A percentile compares a stretch with the other conserved stretches of the same genome.
These are phyloP conservation scores for Neoboletus magnificus DNA, from an alignment of 768 basidiomycete genomes.

Conservation along the genomic window DNA sequence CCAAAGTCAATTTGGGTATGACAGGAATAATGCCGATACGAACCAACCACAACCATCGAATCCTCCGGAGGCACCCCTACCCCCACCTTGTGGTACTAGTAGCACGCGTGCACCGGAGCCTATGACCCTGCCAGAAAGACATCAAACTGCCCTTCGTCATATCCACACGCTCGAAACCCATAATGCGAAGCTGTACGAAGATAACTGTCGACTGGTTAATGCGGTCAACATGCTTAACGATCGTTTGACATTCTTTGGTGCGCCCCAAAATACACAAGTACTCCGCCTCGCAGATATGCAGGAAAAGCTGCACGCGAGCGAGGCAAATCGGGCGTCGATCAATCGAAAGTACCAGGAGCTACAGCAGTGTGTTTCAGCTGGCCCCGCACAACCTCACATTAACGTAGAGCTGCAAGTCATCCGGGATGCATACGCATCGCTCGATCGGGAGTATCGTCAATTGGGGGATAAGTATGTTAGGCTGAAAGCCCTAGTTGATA, in stretches of 20 bases:
- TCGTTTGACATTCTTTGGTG: slow-evolving; percentile 21
- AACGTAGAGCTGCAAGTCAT: slow-evolving; percentile 15
- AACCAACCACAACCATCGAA: neutral
- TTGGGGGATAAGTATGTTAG: slow-evolving; percentile 22
- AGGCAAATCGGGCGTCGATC: slow-evolving; percentile 15
- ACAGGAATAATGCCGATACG: slow-evolving; percentile 2
- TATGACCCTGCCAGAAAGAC: slow-evolving; percentile 34
- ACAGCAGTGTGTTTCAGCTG: slow-evolving; percentile 10
- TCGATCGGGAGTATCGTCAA: slow-evolving; percentile 20
- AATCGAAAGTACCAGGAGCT: slow-evolving; percentile 27
- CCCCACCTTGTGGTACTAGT: neutral
- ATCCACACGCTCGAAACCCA: slow-evolving; percentile 30
- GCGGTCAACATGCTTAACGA: slow-evolving; percentile 31
- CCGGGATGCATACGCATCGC: slow-evolving; percentile 18
- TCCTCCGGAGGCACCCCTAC: slow-evolving; percentile 2
- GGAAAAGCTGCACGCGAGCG: slow-evolving; percentile 25
- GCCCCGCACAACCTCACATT: slow-evolving; percentile 17
- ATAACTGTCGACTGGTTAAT: slow-evolving; percentile 35
- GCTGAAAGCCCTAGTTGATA: slow-evolving; percentile 10
- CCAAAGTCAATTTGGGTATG: neutral
- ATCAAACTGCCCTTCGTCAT: slow-evolving; percentile 27
- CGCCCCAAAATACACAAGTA: slow-evolving; percentile 15
- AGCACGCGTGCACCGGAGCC: slow-evolving; percentile 46
- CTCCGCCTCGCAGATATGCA: slow-evolving; percentile 21
- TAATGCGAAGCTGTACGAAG: slow-evolving; percentile 36